Conservation (phyloP, 495 filamentous ascomycete genomes). For the Penicillium fimorum region DNA sequence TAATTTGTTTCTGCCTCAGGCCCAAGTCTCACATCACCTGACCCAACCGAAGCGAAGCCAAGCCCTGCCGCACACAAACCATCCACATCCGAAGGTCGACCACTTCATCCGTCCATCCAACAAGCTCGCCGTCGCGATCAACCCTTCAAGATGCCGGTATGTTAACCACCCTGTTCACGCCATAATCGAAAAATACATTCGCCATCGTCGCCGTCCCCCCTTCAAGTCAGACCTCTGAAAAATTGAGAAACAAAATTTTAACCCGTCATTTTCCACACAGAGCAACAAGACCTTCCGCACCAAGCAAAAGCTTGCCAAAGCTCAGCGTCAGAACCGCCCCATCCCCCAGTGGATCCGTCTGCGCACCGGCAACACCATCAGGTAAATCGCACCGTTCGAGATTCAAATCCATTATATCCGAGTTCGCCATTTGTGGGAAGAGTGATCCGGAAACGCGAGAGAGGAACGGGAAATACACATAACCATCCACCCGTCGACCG, state of each 20-base stretch:
- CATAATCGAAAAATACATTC: neutral
- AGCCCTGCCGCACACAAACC: slow-evolving; percentile 49
- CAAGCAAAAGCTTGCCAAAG: slow-evolving; percentile 99
- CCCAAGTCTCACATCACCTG: slow-evolving; percentile 35
- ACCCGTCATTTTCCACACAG: slow-evolving; percentile 44
- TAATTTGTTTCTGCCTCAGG: slow-evolving; percentile 21
- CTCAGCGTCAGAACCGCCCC: slow-evolving; percentile 98
- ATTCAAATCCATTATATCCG: slow-evolving; percentile 3
- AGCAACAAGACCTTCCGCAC: slow-evolving; percentile 99
- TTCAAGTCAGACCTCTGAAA: slow-evolving; percentile 16
- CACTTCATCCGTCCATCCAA: slow-evolving; percentile 43
- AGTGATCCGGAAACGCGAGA: neutral
- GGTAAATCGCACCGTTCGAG: slow-evolving; percentile 57
- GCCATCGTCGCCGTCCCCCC: slow-evolving; percentile 7
- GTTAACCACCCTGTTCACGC: slow-evolving; percentile 24
- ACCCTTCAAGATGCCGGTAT: slow-evolving; percentile 82
- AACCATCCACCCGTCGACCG: slow-evolving; percentile 3
- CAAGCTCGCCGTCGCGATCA: slow-evolving; percentile 49
- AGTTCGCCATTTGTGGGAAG: slow-evolving; percentile 2
- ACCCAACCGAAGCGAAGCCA: slow-evolving; percentile 46
- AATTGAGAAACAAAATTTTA: slow-evolving; percentile 15
- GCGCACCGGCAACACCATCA: slow-evolving; percentile 96
- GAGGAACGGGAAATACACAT: neutral
- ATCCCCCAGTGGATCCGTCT: slow-evolving; percentile 99
- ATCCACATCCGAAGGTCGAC: slow-evolving; percentile 39